phyloP scores from a whole-genome alignment of 192 early-diverging fungal genomes.

The Backusella westeae region DNA sequence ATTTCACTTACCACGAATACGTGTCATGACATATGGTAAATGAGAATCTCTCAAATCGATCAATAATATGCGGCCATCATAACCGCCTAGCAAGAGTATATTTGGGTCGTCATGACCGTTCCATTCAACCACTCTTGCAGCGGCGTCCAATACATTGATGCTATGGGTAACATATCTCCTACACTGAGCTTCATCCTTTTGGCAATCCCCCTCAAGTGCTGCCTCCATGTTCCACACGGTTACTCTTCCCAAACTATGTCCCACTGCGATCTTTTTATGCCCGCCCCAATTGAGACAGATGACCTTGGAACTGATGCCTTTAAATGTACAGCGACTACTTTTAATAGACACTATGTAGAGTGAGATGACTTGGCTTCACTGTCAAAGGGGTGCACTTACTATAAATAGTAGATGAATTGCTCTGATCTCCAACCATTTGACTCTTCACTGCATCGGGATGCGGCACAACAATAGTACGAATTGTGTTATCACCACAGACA shows the following conservation, averaged over 20 bases:
- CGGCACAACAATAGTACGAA: slow-evolving; percentile 34
- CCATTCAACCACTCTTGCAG: neutral
- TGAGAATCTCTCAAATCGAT: slow-evolving; percentile 15
- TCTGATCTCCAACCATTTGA: neutral
- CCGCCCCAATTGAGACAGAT: slow-evolving; percentile 18
- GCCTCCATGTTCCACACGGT: slow-evolving; percentile 17
- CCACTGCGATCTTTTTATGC: slow-evolving; percentile 13
- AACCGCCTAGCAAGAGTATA: neutral
- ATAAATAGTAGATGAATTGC: neutral
- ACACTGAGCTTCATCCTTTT: neutral
- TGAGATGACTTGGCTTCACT: neutral
- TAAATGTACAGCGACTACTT: slow-evolving; percentile 1
- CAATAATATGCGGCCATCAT: slow-evolving; percentile 2
- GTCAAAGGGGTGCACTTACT: neutral
- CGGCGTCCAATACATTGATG: neutral
- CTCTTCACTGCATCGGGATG: slow-evolving; percentile 26
- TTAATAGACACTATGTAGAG: slow-evolving; percentile 17
- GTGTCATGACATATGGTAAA: neutral
- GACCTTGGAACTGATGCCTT: neutral
- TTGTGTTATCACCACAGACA: slow-evolving; percentile 33
- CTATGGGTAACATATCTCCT: neutral
- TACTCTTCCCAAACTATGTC: neutral
- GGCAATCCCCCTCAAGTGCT: neutral
- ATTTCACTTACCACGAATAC: slow-evolving; percentile 6
- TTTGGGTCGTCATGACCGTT: slow-evolving; percentile 4